Percentiles rank a stretch among this genome's conserved stretches.
Conservation (phyloP, 2,329 filamentous ascomycete genomes). For the Aspergillus sojae region DNA sequence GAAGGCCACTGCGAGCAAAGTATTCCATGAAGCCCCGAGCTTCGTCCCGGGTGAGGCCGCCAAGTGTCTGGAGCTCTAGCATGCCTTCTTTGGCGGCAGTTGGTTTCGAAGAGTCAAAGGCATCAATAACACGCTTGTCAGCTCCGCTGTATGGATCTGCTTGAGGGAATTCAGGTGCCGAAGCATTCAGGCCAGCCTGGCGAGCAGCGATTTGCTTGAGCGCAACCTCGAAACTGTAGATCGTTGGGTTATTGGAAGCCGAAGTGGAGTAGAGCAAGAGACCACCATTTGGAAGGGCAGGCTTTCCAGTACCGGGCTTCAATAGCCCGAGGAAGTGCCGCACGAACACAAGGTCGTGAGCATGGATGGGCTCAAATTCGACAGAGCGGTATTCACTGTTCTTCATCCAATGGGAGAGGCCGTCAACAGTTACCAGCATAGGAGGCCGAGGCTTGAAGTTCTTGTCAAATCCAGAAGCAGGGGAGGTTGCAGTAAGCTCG, state of each 20-base stretch:
- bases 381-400: constrained; percentile 73
- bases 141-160: constrained; percentile 56
- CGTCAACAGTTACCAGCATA: constrained; percentile 77
- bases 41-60: constrained; percentile 73
- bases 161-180: constrained; percentile 46
- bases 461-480: constrained; percentile 47
- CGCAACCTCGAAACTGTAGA: constrained; percentile 69
- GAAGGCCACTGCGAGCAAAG: constrained; percentile 82
- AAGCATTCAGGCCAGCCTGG: constrained; percentile 39
- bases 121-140: constrained; percentile 56
- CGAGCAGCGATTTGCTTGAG: constrained; percentile 56
- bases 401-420: constrained; percentile 79
- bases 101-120: constrained; percentile 36
- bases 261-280: constrained; percentile 75
- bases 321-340: constrained; percentile 75
- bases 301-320: constrained; percentile 36
- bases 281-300: constrained; percentile 69
- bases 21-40: constrained; percentile 85
- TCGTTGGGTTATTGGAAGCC: constrained; percentile 67
- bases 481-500: constrained; percentile 65
- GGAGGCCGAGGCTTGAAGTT: constrained; percentile 56
- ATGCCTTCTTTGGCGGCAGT: constrained; percentile 31
- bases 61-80: constrained; percentile 58
- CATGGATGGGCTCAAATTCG: constrained; percentile 74
- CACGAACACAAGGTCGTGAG: constrained; percentile 79